A percentile compares a stretch with the other conserved stretches of the same genome.
phyloP scores from a whole-genome alignment of 495 filamentous ascomycete species.

The Cercophora scortea region DNA sequence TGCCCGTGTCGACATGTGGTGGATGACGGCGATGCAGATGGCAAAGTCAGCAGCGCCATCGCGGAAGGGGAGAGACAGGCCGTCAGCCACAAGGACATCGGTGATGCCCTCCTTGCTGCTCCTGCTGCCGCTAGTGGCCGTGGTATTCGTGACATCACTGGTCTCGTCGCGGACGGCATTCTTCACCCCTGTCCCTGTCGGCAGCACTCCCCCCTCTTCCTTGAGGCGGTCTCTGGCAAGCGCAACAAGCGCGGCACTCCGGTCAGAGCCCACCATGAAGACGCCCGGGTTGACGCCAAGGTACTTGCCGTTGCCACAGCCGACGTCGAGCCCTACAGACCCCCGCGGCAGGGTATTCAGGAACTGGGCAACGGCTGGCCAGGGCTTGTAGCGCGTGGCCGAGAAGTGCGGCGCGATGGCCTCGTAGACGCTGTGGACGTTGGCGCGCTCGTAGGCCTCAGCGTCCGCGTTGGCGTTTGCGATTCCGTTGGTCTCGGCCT shows the following conservation, averaged over 20 bases:
- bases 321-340: constrained; percentile 81
- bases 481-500: constrained; percentile 4
- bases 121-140: constrained; percentile 2
- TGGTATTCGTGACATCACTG: background rate
- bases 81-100: constrained; percentile 60
- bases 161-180: background rate
- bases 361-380: constrained; percentile 85
- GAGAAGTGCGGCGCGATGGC: constrained; percentile 94
- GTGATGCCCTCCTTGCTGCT: constrained; percentile 9
- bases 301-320: constrained; percentile 97
- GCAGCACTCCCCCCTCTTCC: background rate
- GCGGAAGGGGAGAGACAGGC: constrained; percentile 63
- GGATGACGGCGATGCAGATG: constrained; percentile 89
- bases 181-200: background rate
- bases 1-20: constrained; percentile 81
- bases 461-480: constrained; percentile 13
- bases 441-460: constrained; percentile 64
- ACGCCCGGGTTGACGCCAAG: constrained; percentile 68
- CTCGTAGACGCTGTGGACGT: constrained; percentile 92
- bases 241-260: constrained; percentile 66
- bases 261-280: constrained; percentile 81
- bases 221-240: constrained; percentile 57
- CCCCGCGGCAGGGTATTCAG: constrained; percentile 58
- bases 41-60: constrained; percentile 74
- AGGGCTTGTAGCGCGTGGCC: constrained; percentile 92